These are phyloP conservation scores for Xylaria curta DNA, from an alignment of 495 filamentous ascomycete species.

Conservation along the genomic window DNA sequence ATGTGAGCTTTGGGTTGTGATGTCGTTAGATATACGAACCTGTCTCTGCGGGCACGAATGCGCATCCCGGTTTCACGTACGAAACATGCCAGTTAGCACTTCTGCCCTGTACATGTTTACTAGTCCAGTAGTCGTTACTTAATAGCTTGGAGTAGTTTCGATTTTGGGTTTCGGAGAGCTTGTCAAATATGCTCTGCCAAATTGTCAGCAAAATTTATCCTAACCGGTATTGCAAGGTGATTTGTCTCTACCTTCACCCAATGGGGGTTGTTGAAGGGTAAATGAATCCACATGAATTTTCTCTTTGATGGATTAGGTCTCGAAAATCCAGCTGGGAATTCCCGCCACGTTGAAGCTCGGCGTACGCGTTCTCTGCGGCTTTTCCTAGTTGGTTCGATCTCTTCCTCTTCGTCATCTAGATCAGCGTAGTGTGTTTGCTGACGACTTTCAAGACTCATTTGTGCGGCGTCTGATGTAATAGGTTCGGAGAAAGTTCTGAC, in stretches of 20 bases:
- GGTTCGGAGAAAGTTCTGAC: conserved; percentile 43
- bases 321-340: conserved; percentile 47
- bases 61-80: conserved; percentile 53
- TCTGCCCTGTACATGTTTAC: conserved; percentile 52
- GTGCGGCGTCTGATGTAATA: conserved; percentile 25
- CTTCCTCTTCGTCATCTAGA: neutral
- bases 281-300: conserved; percentile 70
- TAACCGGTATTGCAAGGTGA: neutral
- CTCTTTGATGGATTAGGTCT: conserved; percentile 45
- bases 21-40: conserved; percentile 39
- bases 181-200: conserved; percentile 46
- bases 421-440: conserved; percentile 15
- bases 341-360: conserved; percentile 29
- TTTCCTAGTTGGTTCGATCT: neutral
- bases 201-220: conserved; percentile 31
- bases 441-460: conserved; percentile 21
- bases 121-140: conserved; percentile 56
- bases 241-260: conserved; percentile 63
- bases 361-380: conserved; percentile 4
- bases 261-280: conserved; percentile 68
- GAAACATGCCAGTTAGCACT: conserved; percentile 54
- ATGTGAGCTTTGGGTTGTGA: neutral
- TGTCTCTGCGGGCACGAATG: conserved; percentile 53
- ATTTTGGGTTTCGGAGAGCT: conserved; percentile 42
- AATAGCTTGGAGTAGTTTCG: conserved; percentile 53